phyloP scores from a whole-genome alignment of 257 asterid species.

The Plantago ovata region DNA sequence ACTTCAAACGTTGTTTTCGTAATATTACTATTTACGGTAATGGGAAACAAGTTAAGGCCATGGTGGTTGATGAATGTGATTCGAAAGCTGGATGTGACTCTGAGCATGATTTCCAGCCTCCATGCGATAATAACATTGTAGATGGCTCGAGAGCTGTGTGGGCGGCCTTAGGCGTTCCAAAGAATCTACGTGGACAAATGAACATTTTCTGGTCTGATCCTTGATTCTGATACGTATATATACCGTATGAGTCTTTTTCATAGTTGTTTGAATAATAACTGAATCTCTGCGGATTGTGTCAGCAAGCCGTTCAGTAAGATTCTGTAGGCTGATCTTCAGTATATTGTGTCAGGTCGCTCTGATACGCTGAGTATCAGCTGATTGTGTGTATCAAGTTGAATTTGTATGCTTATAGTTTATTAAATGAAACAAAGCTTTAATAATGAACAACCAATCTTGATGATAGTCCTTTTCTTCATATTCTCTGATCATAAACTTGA shows the following conservation, averaged over 20 bases:
- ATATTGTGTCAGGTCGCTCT: no score
- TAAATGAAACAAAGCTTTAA: no score
- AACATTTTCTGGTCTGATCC: conserved; percentile 43
- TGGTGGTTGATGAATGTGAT: conserved; percentile 57
- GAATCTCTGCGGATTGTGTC: neutral
- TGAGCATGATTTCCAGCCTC: conserved; percentile 44
- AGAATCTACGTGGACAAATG: conserved; percentile 31
- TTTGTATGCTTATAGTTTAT: no score
- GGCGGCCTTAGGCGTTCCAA: conserved; percentile 31
- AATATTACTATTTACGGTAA: conserved; percentile 33
- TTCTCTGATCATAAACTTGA: no score
- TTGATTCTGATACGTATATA: neutral
- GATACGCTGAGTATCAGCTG: no score
- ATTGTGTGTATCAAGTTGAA: no score
- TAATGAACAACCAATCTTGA: no score
- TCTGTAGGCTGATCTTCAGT: no score
- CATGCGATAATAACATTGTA: conserved; percentile 42
- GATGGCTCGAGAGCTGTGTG: conserved; percentile 39
- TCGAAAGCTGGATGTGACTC: conserved; percentile 43
- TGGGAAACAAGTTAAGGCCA: conserved; percentile 35
- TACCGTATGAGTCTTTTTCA: neutral
- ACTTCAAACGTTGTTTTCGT: conserved; percentile 30
- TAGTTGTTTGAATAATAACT: neutral
- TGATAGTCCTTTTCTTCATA: no score
- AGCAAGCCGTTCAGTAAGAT: neutral